Evolutionary conservation across 2,329 filamentous ascomycete genomes (phyloP), one percentile per base, ranked within the genome.

Genomic region (Chaetomium sp.): DNA sequence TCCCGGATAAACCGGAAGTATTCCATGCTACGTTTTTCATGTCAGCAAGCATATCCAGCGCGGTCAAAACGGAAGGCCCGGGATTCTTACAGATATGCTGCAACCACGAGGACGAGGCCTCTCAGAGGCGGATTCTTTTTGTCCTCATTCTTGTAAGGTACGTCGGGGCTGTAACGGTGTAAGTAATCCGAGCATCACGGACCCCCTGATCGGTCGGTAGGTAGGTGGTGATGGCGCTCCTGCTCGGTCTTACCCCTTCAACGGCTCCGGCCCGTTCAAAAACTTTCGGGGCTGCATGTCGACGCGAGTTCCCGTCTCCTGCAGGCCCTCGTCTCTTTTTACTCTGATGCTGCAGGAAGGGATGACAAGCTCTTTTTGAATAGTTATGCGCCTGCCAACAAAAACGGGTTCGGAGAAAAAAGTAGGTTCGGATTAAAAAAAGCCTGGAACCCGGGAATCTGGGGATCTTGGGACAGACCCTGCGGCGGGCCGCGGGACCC

Each of bases 81-180:
- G 11, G 11, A 1, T 45, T 68, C 78, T 66, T 70, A 86, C 82
- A 84, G 63, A 42, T 73, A 76, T 47, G 79, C 78, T 36, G 79
- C 76, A 51, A 79, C 72, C 46, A 78, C 71, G 56, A 87, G 67
- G 9, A 77, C 63, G 12, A 73, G 70, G 33, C 83, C 84, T 44
- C 79, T 76, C 55, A 87, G 70, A 7, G 80, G 76, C 2, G 84
- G 82, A 62, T 86, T 84, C 7, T 74, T 73, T 9, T 71, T 67
- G n/a, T 35, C 52, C 38, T 74, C 74, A 65, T 76, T 72, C 47
- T 73, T 67, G 63, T 78, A 80, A 1, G 74, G 74, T 10, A 70
- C 61, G 14, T 70, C 58, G 5, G 71, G 71, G 37, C 71, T 73
- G 53, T 14, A 12, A 14, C 45, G 53, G 27, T 33, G 32, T 35